Conservation (phyloP, 176 grass and related monocot species). For the Oryza glaberrima region DNA sequence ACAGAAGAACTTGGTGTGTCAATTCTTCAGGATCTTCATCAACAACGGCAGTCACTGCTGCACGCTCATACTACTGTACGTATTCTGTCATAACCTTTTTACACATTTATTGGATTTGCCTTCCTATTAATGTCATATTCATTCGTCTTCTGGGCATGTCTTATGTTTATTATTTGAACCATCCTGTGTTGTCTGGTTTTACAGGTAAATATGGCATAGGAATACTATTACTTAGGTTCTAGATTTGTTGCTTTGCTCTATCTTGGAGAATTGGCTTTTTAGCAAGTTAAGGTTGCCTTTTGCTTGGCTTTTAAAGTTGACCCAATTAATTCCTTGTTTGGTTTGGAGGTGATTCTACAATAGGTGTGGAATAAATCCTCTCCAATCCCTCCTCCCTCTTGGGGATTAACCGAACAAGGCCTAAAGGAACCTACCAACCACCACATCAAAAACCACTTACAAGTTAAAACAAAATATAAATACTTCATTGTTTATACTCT, state of each 20-base stretch:
- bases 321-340: too few relatives aligned
- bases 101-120: slow-evolving; percentile 17
- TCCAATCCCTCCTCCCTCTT: too few relatives aligned
- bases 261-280: background rate
- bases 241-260: background rate
- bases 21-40: slow-evolving; percentile 93
- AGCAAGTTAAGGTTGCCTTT: slow-evolving; percentile 12
- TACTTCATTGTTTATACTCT: background rate
- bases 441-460: background rate
- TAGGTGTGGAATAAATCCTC: too few relatives aligned
- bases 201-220: background rate
- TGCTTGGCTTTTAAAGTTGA: background rate
- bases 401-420: too few relatives aligned
- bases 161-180: slow-evolving; percentile 14
- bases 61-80: slow-evolving; percentile 86
- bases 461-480: background rate
- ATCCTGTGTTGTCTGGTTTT: background rate
- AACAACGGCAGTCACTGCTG: slow-evolving; percentile 90
- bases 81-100: slow-evolving; percentile 29
- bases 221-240: background rate
- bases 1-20: slow-evolving; percentile 87
- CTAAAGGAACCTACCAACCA: background rate
- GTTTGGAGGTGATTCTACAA: too few relatives aligned
- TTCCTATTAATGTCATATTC: background rate
- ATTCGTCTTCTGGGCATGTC: background rate